Evolutionary conservation across 1,139 yeast species (phyloP).

Genomic region (Pichia sp.): DNA sequence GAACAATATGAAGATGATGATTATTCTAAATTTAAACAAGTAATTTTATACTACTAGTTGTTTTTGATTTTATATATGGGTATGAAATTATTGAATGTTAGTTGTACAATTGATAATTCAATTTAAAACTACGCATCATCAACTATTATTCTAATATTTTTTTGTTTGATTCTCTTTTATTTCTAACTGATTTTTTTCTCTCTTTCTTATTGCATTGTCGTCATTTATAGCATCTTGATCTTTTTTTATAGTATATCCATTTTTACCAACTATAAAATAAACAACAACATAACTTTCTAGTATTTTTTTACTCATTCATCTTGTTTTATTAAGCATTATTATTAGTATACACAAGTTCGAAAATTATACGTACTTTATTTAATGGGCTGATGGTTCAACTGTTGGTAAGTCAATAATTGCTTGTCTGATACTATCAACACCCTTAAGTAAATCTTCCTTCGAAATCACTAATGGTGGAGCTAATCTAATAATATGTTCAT

Average conservation of each 20-base stretch:
- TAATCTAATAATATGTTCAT: conserved; percentile 88
- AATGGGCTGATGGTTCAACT: conserved; percentile 42
- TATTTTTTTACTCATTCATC: no score
- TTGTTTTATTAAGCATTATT: not conserved
- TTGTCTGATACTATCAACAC: conserved; percentile 64
- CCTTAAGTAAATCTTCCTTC: conserved; percentile 77
- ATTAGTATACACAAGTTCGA: not conserved
- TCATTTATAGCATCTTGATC: not conserved
- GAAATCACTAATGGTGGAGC: conserved; percentile 95
- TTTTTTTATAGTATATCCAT: not conserved
- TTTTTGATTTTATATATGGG: conserved; percentile 4
- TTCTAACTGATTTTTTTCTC: not conserved
- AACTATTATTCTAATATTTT: not conserved
- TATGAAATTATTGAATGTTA: conserved; percentile 2
- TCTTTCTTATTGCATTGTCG: not conserved
- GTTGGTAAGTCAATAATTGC: conserved; percentile 56
- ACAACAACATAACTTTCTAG: not conserved
- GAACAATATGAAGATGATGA: not conserved
- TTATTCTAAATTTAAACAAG: not conserved
- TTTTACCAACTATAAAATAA: no score
- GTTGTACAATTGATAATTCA: not conserved
- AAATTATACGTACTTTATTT: conserved; percentile 10
- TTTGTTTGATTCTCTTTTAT: no score
- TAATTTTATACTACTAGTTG: conserved; percentile 1
- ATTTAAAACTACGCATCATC: not conserved